Evolutionary conservation across 805 yeast genomes (phyloP).

Genomic region (Jamesozyma spencerorum): DNA sequence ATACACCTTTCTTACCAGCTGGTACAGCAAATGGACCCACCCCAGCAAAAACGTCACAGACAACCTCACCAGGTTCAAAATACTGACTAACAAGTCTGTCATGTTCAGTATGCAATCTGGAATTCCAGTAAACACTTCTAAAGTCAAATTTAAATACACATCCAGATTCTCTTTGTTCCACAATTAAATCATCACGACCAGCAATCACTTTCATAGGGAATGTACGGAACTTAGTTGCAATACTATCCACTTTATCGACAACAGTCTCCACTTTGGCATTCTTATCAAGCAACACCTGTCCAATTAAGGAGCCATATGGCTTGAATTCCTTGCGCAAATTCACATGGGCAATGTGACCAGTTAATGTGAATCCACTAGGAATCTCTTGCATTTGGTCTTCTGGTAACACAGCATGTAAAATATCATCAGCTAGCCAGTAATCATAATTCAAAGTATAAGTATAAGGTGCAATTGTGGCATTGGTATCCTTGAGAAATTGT

Average conservation of each 20-base stretch:
- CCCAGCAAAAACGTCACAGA: conserved; percentile 96
- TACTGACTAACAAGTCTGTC: conserved; percentile 56
- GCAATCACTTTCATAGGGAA: conserved; percentile 92
- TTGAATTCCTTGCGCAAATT: conserved; percentile 77
- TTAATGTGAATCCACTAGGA: conserved; percentile 85
- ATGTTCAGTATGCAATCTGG: conserved; percentile 89
- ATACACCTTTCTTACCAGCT: conserved; percentile 72
- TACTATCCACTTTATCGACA: conserved; percentile 82
- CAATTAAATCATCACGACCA: conserved; percentile 66
- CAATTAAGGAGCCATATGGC: conserved; percentile 73
- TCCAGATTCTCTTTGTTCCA: conserved; percentile 76
- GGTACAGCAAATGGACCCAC: conserved; percentile 98
- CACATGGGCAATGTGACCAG: conserved; percentile 93
- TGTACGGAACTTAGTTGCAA: conserved; percentile 82
- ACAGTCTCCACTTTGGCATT: conserved; percentile 71
- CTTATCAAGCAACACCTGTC: conserved; percentile 83
- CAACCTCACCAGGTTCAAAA: conserved; percentile 59
- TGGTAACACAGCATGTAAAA: conserved; percentile 70
- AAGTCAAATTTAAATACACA: conserved; percentile 85
- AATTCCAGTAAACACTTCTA: conserved; percentile 94
- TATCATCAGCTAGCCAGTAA: conserved; percentile 87
- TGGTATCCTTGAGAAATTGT: conserved; percentile 38
- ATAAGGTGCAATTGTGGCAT: conserved; percentile 44
- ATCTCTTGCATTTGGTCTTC: conserved; percentile 52
- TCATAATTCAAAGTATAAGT: conserved; percentile 53